phyloP scores from a whole-genome alignment of 2,329 filamentous ascomycete genomes.

The Orbilia blumenaviensis region DNA sequence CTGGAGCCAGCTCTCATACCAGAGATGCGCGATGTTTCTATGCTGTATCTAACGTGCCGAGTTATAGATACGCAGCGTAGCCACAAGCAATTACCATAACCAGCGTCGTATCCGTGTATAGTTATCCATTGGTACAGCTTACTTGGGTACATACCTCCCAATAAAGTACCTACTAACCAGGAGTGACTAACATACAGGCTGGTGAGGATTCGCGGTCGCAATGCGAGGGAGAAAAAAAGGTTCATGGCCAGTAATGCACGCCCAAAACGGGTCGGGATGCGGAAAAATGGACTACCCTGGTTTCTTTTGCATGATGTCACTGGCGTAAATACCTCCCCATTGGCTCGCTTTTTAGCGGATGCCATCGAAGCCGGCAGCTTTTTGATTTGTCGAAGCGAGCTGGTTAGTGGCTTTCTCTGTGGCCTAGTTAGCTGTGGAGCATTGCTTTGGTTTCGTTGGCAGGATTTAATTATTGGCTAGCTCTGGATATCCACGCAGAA shows the following conservation, averaged over 20 bases:
- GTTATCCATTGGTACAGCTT: too few relatives aligned
- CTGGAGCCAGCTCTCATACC: too few relatives aligned
- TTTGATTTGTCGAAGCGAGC: slow-evolving; percentile 5
- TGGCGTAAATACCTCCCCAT: slow-evolving; percentile 32
- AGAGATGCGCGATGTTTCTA: too few relatives aligned
- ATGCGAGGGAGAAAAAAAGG: not conserved
- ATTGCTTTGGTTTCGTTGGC: not conserved
- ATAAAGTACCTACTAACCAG: too few relatives aligned
- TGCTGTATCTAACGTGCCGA: too few relatives aligned
- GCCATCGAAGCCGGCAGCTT: slow-evolving; percentile 36
- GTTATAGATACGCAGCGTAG: too few relatives aligned
- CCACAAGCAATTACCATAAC: too few relatives aligned
- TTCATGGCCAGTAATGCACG: not conserved
- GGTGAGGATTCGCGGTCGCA: not conserved
- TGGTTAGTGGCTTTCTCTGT: slow-evolving; percentile 23
- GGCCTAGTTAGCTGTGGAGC: not conserved
- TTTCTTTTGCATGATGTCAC: slow-evolving; percentile 49
- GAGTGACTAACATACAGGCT: too few relatives aligned
- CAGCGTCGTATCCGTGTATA: too few relatives aligned
- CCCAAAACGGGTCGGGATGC: slow-evolving; percentile 11
- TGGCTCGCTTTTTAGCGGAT: slow-evolving; percentile 52
- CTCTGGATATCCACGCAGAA: too few relatives aligned
- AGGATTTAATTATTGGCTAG: not conserved
- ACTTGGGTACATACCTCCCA: too few relatives aligned
- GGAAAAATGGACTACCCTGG: slow-evolving; percentile 42